Base-by-base conservation (phyloP, 768 basidiomycete genomes). In the Russula brevipes region DNA sequence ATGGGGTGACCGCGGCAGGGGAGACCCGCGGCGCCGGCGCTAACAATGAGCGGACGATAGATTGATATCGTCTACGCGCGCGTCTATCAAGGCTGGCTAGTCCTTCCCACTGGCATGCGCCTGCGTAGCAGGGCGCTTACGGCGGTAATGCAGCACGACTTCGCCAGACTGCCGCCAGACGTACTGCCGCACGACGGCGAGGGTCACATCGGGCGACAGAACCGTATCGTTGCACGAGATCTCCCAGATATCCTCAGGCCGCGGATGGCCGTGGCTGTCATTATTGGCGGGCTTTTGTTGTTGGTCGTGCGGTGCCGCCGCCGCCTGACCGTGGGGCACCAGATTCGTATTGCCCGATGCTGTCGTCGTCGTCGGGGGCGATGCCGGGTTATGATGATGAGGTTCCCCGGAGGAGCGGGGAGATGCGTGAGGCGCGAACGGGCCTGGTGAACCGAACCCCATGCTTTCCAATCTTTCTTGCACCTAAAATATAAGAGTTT, bases 151-250 rank as follows among this genome's bases (percentile, higher is more conserved):
- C 85, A 94, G 83, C 58, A 80, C 81, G 59, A 94, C 74, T 73
- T 93, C 91, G 6, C 78, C 78, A 17, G 81, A 75, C 67, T 88
- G 87, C 69, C 84, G 85, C 93, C 92, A 97, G 24, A 94, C 82
- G 69, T 85, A 97, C 73, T 95, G 93, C 64, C 92, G 85, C 61
- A 95, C 87, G 17, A 89, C 89, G 4, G 91, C 95, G 41, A 99
- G 80, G 5, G 91, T 95, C 86, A 96, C 94, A 66, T 87, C 85
- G 33, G 89, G 77, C 30, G 95, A 89, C 39, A 98, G 78, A 16
- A 90, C 77, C n/a, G 81, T 77, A 65, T 92, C 89, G 68, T 91
- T 92, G 74, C 94, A 97, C 33, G 97, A 72, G 49, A 98, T 84
- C 75, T 98, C 95, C 72, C 91, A 88, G 35, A 81, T 70, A 31